Conservation (phyloP, 129 eudicot genomes). For the Logfia minima region DNA sequence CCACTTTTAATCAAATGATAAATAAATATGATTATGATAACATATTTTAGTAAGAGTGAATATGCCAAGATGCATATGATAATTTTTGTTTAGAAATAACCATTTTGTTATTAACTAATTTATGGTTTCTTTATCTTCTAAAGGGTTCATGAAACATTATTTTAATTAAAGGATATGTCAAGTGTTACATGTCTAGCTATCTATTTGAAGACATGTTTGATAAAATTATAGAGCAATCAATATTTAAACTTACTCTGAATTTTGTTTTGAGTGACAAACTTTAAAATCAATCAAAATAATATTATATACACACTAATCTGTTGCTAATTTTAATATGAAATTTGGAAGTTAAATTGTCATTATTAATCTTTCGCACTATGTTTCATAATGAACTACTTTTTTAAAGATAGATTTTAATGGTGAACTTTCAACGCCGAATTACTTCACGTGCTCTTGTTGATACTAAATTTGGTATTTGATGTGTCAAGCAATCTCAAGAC, state of each 20-base stretch:
- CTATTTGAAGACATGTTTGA: not conserved
- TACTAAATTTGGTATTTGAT: too few relatives aligned
- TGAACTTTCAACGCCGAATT: too few relatives aligned
- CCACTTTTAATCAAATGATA: not conserved
- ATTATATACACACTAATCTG: too few relatives aligned
- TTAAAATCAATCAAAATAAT: not conserved
- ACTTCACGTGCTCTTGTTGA: constrained; percentile 28
- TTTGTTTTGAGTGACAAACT: too few relatives aligned
- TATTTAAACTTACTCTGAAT: too few relatives aligned
- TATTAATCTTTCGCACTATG: too few relatives aligned
- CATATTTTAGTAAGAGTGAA: not conserved
- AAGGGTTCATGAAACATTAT: not conserved
- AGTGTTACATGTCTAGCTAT: not conserved
- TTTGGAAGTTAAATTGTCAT: too few relatives aligned
- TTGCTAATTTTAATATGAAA: too few relatives aligned
- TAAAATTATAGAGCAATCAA: too few relatives aligned
- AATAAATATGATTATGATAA: not conserved
- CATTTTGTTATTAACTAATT: not conserved
- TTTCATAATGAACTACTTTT: too few relatives aligned
- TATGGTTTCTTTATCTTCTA: not conserved
- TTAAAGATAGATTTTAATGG: too few relatives aligned
- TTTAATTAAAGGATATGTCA: not conserved
- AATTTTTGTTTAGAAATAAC: not conserved
- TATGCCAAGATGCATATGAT: constrained; percentile 7
- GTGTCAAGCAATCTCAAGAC: too few relatives aligned